Percentiles rank a stretch among this genome's conserved stretches.
phyloP scores from a whole-genome alignment of 306 rosid genomes.

The Castanea mollissima region DNA sequence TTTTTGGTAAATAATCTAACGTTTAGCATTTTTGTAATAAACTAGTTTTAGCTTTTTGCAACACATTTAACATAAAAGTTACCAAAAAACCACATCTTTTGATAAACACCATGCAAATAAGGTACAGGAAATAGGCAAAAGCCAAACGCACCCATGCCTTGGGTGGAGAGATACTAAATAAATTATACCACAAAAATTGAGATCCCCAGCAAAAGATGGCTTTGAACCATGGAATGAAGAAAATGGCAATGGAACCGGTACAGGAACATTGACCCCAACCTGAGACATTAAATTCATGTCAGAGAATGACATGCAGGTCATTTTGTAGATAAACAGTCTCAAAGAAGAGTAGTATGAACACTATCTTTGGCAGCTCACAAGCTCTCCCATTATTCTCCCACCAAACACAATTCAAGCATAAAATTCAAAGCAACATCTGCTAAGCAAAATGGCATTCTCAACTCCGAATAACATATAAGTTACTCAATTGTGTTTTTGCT shows the following conservation, averaged over 20 bases:
- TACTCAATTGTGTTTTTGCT: conserved; percentile 5
- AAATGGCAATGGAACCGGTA: conserved; percentile 50
- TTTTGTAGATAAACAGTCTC: background rate
- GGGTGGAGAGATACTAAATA: background rate
- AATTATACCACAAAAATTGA: conserved; percentile 36
- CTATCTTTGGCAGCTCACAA: background rate
- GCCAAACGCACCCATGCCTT: background rate
- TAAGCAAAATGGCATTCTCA: background rate
- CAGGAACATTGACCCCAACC: conserved; percentile 73
- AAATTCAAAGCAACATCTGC: background rate
- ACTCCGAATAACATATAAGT: background rate
- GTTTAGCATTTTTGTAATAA: too few species aligned
- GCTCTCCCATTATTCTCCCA: background rate
- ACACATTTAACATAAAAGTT: too few species aligned
- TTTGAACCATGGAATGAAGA: conserved; percentile 45
- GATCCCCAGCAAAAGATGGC: conserved; percentile 42
- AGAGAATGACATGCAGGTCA: conserved; percentile 5
- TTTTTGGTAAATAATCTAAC: too few species aligned
- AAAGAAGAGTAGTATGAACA: conserved; percentile 3
- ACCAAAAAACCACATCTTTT: too few species aligned
- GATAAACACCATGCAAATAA: too few species aligned
- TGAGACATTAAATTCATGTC: conserved; percentile 21
- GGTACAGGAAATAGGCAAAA: too few species aligned
- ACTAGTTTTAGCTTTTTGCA: too few species aligned
- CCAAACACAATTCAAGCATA: background rate